Evolutionary conservation across 2,329 filamentous ascomycete species (phyloP).

Genomic region (Pezicula neosporulosa): DNA sequence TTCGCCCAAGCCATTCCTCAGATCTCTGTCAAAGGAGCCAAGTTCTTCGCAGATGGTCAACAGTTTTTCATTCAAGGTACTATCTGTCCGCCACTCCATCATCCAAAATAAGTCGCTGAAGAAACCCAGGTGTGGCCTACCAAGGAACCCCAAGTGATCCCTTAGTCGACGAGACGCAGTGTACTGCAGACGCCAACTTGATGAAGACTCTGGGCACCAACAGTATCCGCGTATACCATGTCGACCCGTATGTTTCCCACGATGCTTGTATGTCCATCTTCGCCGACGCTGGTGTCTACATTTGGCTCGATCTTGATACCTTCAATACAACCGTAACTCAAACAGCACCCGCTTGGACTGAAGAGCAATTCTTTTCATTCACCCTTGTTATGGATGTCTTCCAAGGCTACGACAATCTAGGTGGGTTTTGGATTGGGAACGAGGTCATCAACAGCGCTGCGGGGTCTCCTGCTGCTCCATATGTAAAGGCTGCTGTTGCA

Average conservation of each 20-base stretch:
- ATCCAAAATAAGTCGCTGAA: not conserved
- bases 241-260: conserved; percentile 64
- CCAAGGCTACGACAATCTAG: conserved; percentile 61
- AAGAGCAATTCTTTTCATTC: conserved; percentile 40
- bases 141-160: conserved; percentile 63
- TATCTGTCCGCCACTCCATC: conserved; percentile 25
- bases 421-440: conserved; percentile 57
- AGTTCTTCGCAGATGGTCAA: conserved; percentile 23
- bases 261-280: conserved; percentile 64
- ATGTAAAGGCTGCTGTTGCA: conserved; percentile 54
- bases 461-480: conserved; percentile 47
- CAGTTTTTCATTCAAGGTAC: conserved; percentile 27
- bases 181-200: conserved; percentile 59
- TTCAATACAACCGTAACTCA: conserved; percentile 64
- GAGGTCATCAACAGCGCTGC: conserved; percentile 50
- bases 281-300: conserved; percentile 66
- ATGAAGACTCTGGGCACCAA: conserved; percentile 67
- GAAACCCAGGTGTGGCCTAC: conserved; percentile 56
- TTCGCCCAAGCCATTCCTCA: conserved; percentile 12
- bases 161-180: conserved; percentile 53
- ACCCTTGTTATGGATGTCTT: conserved; percentile 69
- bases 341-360: conserved; percentile 53
- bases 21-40: conserved; percentile 24
- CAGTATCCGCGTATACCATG: conserved; percentile 67
- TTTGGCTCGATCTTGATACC: conserved; percentile 67